Evolutionary conservation across 495 filamentous ascomycete species (phyloP), one percentile per base, ranked within the genome.

Genomic region (Talaromyces thailandensis): DNA sequence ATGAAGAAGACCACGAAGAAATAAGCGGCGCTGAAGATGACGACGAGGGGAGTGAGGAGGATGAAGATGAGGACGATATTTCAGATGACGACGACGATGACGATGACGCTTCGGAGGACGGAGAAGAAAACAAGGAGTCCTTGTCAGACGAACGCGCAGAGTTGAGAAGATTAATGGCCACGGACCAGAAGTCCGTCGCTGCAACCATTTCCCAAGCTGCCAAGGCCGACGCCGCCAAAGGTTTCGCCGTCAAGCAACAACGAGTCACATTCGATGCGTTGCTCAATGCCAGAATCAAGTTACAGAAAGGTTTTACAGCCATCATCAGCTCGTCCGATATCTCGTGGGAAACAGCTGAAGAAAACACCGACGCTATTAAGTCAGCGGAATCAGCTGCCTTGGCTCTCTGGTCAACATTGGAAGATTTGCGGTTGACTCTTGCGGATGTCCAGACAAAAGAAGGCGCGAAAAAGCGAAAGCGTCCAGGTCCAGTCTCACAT

Each of bases 321-420:
- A 82, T 86, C 18, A 96, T 97, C 68, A 86, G 92, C 6, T 81
- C 96, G 56, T 69, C 79, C n/a, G 67, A 76, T 0, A 61, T 63
- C 11, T 62, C 63, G 1, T 66, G 66, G 9, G 79, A 83, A 4
- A 66, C 70, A 7, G 72, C 76, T 5, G 64, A 75, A 25, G 66
- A 67, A 23, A 61, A 77, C 31, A 73, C 73, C 4, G 70, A 81
- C 51, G 76, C 75, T 2, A 70, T 96, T 65, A 79, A 86, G 64
- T 88, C 88, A 0, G 95, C 93, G 8, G 94, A 98, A 75, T 81
- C 83, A 21, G 93, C 93, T n/a, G 94, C 92, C 0, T 73, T 96
- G 25, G 86, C 86, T 50, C 81, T 98, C 48, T 96, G 91, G 87
- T 93, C 88, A 64, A 86, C 87, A 1, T 81, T 98, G 28, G 87